Base-by-base conservation (phyloP, 2,329 filamentous ascomycete species). In the Colletotrichum lupini region DNA sequence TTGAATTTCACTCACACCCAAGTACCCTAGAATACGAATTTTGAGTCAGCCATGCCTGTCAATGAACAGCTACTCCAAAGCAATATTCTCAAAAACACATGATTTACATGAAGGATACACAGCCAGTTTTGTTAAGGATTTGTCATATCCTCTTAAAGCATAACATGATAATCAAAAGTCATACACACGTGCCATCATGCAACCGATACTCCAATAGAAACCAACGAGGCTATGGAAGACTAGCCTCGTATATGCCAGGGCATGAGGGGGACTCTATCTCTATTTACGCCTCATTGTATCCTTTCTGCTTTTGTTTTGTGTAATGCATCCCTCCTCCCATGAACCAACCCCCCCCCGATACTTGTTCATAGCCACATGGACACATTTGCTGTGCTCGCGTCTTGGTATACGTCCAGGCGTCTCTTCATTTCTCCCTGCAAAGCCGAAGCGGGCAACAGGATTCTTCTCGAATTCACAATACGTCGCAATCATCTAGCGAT, bases 221-320 rank as follows among this genome's bases (percentile, higher is more conserved):
- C 35, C 46, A 67, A 57, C 62, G 57, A 67, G 68, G 30, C 67
- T 28, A 49, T 49, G 42, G 59, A 52, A 62, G 22, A 30, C 16
- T n/a, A 26, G 58, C 72, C 72, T 72, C 58, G 56, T 52, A 22
- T 62, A 72, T 74, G 72, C 72, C 61, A 72, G 72, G 68, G 70
- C 56, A 66, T 66, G 70, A 65, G 72, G 60, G 60, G 60, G 57
- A 42, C 37, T 74, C 72, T 74, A 74, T 74, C 61, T 74, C 72
- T 74, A 74, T 74, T 66, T 72, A 67, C 68, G 53, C 68, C 68
- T 67, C 68, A 62, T 61, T 67, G 68, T 74, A 72, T 67, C 67
- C 62, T 67, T 53, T 74, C 46, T 72, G 42, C 61, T 72, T 72
- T 73, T 60, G 57, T 28, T 72, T 68, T 60, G 32, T 63, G 70